A percentile compares a stretch with the other conserved stretches of the same genome.
Evolutionary conservation across 495 filamentous ascomycete genomes (phyloP).

Genomic region (Penicillium salamii): DNA sequence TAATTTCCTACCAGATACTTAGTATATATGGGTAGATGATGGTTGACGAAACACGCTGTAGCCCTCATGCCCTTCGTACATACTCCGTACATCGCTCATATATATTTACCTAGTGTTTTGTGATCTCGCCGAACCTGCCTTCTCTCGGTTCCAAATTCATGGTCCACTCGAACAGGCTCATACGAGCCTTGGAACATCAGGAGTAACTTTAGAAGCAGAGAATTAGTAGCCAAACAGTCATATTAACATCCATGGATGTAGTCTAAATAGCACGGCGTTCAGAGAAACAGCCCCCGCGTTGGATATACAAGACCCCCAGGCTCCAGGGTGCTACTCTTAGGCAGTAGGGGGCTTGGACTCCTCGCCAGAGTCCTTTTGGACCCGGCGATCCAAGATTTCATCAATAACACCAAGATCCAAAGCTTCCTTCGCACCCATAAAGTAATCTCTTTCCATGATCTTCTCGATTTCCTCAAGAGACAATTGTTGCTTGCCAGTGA

Average conservation of each 20-base stretch:
- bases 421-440: conserved; percentile 85
- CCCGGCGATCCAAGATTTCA: conserved; percentile 69
- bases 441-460: conserved; percentile 95
- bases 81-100: too few relatives aligned
- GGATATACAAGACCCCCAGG: not conserved
- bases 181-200: too few relatives aligned
- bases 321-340: not conserved
- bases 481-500: conserved; percentile 67
- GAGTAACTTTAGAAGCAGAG: too few relatives aligned
- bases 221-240: not conserved
- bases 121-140: too few relatives aligned
- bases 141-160: too few relatives aligned
- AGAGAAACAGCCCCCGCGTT: not conserved
- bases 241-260: too few relatives aligned
- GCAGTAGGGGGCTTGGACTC: conserved; percentile 18
- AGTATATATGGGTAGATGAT: not conserved
- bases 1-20: too few relatives aligned
- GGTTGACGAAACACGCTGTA: too few relatives aligned
- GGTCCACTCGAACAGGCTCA: too few relatives aligned
- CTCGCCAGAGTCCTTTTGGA: conserved; percentile 33
- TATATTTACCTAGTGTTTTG: too few relatives aligned
- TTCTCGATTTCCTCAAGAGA: conserved; percentile 78
- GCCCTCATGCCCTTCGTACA: too few relatives aligned
- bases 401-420: conserved; percentile 88
- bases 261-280: too few relatives aligned